Evolutionary conservation across 768 basidiomycete species (phyloP), one percentile per base, ranked within the genome.

Genomic region (Suillus subluteus): DNA sequence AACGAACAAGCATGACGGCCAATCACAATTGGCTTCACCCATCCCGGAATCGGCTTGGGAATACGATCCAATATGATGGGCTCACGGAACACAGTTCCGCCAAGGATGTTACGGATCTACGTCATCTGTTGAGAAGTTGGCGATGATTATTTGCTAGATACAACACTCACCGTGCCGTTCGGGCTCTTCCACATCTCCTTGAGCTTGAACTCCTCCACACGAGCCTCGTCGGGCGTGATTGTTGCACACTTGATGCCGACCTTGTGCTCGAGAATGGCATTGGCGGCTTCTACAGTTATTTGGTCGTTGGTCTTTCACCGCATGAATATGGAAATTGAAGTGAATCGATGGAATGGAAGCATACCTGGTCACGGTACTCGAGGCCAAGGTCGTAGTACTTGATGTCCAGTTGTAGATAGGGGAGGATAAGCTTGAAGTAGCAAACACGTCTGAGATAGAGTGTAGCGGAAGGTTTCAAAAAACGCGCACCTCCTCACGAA

Each of bases 171-270:
- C 2, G 96, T 97, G 72, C 96, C 96, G 78, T 98, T 98, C 7
- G 96, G 97, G 74, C 93, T 95, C 83, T 84, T 91, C 96, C 95
- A 98, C 97, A 99, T 99, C 80, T 96, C 89, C 85, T 98, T 98
- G 76, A 99, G 85, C 61, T 95, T 94, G 87, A 98, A 99, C 80
- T 99, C 98, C 76, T 96, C 81, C 58, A 98, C 95, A 66, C 96
- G 91, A 30, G 89, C 95, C 77, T 99, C 97, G 76, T 99, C 98
- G 7, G 98, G 98, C 1, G 98, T 99, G 81, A 99, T 99, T 55
- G 97, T 99, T 48, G 96, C 97, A 82, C 97, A 99, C 80, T 99
- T 99, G 82, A 99, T 96, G 69, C 97, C 98, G 70, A 99, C 98
- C 69, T 90, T 90, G 86, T 98, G 88, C 79, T 98, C 86, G 65